Evolutionary conservation across 108 stramenopile genomes (phyloP).

Genomic region (Nitzschia inconspicua): DNA sequence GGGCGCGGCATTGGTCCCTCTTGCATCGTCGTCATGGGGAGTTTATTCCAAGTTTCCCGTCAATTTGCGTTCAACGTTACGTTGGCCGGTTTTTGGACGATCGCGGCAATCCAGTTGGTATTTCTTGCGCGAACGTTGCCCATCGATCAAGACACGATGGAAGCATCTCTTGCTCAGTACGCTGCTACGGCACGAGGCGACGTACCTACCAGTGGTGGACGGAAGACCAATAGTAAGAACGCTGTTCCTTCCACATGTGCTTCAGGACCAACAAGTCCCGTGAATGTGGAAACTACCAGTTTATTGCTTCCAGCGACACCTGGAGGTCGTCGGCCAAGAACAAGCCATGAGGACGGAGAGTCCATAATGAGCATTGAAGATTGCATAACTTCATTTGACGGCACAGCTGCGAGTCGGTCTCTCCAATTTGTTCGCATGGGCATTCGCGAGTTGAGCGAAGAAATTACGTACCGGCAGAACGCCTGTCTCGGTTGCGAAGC

Average conservation of each 20-base stretch:
- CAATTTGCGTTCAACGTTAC: conserved; percentile 53
- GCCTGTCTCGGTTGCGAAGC: background rate
- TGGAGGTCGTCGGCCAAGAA: background rate
- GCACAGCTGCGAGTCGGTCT: conserved; percentile 37
- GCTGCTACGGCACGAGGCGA: conserved; percentile 22
- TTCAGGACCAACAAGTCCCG: background rate
- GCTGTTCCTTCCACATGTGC: too few relatives aligned
- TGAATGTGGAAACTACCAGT: background rate
- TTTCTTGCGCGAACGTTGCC: conserved; percentile 54
- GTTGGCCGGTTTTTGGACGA: conserved; percentile 52
- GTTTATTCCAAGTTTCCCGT: conserved; percentile 32
- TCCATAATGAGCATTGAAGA: conserved; percentile 52
- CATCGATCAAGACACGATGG: conserved; percentile 65
- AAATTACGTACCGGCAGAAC: conserved; percentile 10
- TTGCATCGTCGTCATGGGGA: conserved; percentile 44
- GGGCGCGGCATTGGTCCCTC: conserved; percentile 64
- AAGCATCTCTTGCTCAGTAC: conserved; percentile 50
- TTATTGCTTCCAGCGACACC: conserved; percentile 1
- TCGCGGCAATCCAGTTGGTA: conserved; percentile 45
- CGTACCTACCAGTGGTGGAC: background rate
- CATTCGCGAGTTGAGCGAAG: conserved; percentile 42
- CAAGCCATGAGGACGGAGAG: conserved; percentile 19
- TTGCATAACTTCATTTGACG: conserved; percentile 53
- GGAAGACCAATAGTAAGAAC: background rate
- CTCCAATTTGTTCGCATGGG: conserved; percentile 46